Percentiles rank a stretch among this genome's conserved stretches.
These are phyloP conservation scores for Codiaeum variegatum DNA, from an alignment of 441 rosid genomes.

Conservation along the genomic window DNA sequence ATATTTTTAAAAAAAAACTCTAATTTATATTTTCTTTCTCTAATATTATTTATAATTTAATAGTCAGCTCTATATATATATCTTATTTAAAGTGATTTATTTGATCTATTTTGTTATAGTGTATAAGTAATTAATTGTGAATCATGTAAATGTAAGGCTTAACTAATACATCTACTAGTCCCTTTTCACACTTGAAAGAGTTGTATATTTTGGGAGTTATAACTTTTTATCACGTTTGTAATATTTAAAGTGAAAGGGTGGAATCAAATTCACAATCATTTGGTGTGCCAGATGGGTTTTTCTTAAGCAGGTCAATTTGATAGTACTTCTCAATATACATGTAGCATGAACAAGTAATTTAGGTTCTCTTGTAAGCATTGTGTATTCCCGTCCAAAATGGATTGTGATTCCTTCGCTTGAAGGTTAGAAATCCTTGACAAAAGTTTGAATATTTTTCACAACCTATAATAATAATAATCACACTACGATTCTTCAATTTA, in stretches of 20 bases:
- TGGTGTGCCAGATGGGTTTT: background rate
- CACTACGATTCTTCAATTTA: too few relatives aligned
- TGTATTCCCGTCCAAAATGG: conserved; percentile 13
- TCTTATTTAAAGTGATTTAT: too few relatives aligned
- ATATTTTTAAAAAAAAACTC: too few relatives aligned
- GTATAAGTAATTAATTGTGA: too few relatives aligned
- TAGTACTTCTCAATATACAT: background rate
- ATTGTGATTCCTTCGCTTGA: conserved; percentile 33
- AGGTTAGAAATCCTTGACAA: conserved; percentile 18
- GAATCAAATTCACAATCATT: conserved; percentile 6
- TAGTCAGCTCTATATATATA: too few relatives aligned
- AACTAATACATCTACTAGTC: too few relatives aligned
- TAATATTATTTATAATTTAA: too few relatives aligned
- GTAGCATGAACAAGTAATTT: conserved; percentile 4
- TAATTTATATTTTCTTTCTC: too few relatives aligned
- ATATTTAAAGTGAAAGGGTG: conserved; percentile 6
- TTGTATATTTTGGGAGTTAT: background rate
- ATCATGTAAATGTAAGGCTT: background rate
- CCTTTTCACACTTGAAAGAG: background rate
- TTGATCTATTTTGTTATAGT: too few relatives aligned
- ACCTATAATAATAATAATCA: background rate
- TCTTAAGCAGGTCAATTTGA: conserved; percentile 8
- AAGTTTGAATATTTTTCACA: conserved; percentile 5
- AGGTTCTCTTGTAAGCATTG: background rate
- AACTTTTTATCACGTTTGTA: background rate